phyloP scores from a whole-genome alignment of 352 stramenopile species.

The Phytophthora brassicae region DNA sequence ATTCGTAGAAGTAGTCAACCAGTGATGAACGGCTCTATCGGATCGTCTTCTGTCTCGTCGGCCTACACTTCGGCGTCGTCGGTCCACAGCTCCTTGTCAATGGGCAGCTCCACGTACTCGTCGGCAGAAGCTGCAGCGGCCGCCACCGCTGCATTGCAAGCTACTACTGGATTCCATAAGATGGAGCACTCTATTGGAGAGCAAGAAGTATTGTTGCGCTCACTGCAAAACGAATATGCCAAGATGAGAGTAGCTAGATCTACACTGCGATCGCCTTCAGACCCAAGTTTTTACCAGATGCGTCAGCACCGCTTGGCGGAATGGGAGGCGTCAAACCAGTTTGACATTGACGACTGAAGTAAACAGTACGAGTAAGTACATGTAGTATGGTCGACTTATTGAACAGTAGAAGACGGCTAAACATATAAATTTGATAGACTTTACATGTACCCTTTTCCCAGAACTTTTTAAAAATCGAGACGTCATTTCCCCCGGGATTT shows the following conservation, averaged over 20 bases:
- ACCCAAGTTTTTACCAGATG: slow-evolving; percentile 22
- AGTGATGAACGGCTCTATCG: slow-evolving; percentile 19
- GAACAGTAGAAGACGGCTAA: slow-evolving; percentile 1
- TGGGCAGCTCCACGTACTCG: slow-evolving; percentile 30
- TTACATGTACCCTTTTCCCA: too few relatives aligned
- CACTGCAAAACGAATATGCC: slow-evolving; percentile 36
- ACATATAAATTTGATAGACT: slow-evolving; percentile 22
- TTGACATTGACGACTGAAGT: slow-evolving; percentile 28
- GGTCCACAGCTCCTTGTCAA: slow-evolving; percentile 24
- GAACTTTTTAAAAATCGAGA: too few relatives aligned
- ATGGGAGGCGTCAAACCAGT: slow-evolving; percentile 23
- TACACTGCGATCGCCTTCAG: slow-evolving; percentile 16
- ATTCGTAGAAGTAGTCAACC: slow-evolving; percentile 32
- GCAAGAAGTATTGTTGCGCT: slow-evolving; percentile 52
- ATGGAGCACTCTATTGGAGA: slow-evolving; percentile 64
- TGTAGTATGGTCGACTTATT: neutral
- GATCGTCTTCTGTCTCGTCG: slow-evolving; percentile 28
- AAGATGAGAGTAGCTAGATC: slow-evolving; percentile 26
- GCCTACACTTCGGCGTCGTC: slow-evolving; percentile 18
- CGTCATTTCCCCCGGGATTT: too few relatives aligned
- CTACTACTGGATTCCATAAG: slow-evolving; percentile 33
- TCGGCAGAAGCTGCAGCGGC: slow-evolving; percentile 20
- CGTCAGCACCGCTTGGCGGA: slow-evolving; percentile 22
- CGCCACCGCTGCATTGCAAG: slow-evolving; percentile 29
- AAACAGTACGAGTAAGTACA: neutral